Percentiles rank a stretch among this genome's conserved stretches.
Conservation (phyloP, 345 rosid species). For the Camelina laxa region DNA sequence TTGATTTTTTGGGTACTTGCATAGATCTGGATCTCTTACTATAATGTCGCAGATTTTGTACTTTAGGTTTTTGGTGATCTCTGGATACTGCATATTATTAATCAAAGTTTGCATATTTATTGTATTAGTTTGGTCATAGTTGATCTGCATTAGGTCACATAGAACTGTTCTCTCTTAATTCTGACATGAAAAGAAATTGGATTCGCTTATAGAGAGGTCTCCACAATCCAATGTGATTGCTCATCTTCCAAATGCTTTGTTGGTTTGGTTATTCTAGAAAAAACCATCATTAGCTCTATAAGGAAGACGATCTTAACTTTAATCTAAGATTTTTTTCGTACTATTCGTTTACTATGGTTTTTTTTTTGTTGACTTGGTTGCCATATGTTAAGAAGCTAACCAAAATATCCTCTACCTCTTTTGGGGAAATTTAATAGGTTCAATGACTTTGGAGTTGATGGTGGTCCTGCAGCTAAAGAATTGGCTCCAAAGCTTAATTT, state of each 20-base stretch:
- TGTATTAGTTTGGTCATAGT: background rate
- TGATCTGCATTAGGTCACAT: constrained; percentile 2
- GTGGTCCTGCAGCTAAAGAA: constrained; percentile 89
- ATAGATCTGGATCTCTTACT: constrained; percentile 19
- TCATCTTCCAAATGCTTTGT: background rate
- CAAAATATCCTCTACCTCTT: background rate
- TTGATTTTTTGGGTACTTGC: background rate
- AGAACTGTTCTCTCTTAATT: background rate
- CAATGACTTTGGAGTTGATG: constrained; percentile 77
- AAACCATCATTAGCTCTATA: background rate
- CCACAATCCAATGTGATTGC: background rate
- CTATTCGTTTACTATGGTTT: background rate
- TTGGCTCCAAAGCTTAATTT: constrained; percentile 66
- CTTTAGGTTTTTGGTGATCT: constrained; percentile 11
- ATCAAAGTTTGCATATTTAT: background rate
- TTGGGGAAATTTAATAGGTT: constrained; percentile 35
- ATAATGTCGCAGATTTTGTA: background rate
- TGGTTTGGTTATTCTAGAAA: background rate
- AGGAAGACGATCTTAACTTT: background rate
- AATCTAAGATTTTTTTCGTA: background rate
- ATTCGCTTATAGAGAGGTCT: background rate
- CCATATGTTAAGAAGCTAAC: background rate
- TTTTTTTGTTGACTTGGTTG: background rate
- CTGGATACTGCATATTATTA: background rate
- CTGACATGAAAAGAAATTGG: background rate